Percentiles rank a stretch among this genome's conserved stretches.
These are phyloP conservation scores for Colletotrichum camelliae DNA, from an alignment of 2,329 filamentous ascomycete species.

Conservation along the genomic window DNA sequence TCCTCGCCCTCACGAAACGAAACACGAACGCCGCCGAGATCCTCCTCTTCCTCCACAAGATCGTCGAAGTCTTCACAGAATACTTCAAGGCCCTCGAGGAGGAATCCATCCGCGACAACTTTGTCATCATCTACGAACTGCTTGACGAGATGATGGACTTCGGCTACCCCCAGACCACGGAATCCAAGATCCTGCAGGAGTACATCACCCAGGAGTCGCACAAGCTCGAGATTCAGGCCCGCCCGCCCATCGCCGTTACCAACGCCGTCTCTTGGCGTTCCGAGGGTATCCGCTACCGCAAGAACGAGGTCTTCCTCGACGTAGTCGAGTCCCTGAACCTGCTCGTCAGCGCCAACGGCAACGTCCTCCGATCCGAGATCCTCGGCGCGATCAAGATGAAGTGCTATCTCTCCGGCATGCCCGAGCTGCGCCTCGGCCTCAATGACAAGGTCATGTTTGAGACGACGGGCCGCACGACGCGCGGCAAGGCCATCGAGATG, in stretches of 20 bases:
- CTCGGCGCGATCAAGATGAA: constrained; percentile 99
- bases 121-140: constrained; percentile 98
- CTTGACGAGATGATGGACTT: constrained; percentile 99
- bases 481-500: constrained; percentile 99
- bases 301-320: constrained; percentile 99
- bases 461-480: constrained; percentile 89
- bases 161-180: constrained; percentile 97
- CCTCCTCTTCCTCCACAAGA: constrained; percentile 94
- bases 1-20: constrained; percentile 95
- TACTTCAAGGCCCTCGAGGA: constrained; percentile 99
- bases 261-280: constrained; percentile 98
- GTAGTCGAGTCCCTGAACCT: constrained; percentile 97
- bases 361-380: constrained; percentile 95
- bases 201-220: constrained; percentile 99
- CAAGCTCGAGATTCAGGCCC: constrained; percentile 95
- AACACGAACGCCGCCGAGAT: constrained; percentile 99
- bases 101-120: constrained; percentile 98
- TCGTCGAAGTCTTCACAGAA: constrained; percentile 98
- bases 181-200: constrained; percentile 98
- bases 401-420: constrained; percentile 98
- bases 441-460: constrained; percentile 99
- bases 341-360: constrained; percentile 91
- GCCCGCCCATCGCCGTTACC: constrained; percentile 95
- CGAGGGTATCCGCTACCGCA: constrained; percentile 96
- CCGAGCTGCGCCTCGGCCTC: constrained; percentile 88